Base-by-base conservation (phyloP, 768 basidiomycete species). In the Pulveroboletus ravenelii region DNA sequence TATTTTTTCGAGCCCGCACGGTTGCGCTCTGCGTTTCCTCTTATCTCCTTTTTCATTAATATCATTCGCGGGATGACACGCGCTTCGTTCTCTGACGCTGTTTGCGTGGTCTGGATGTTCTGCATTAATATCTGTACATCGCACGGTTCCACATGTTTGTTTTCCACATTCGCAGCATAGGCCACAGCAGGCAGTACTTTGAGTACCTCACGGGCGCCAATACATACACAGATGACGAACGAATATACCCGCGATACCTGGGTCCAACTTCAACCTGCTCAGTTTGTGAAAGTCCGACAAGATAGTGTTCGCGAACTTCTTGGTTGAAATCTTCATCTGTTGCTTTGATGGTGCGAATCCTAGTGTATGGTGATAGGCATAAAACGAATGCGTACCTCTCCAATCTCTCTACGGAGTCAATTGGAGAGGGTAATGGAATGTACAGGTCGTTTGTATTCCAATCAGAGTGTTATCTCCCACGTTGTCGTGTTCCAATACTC, bases 41-140 rank as follows among this genome's bases (percentile, higher is more conserved):
- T 30, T 23, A 6, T 41, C 23, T 29, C 18, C 17, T 31, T 51
- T 23, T 38, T 52, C 40, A 8, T 47, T 40, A 52, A 48, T 18
- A 43, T 57, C 46, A 40, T 45, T 29, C 29, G 41, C 52, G 47
- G 38, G 29, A 40, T 47, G 54, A 29, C 25, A 43, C 48, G 35
- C 47, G 42, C 37, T 63, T 58, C 54, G 59, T 55, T 58, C 34
- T 61, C 56, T 59, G 65, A 60, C 52, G 45, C 45, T 62, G 54
- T 55, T 56, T 42, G 63, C 61, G 47, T 39, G 61, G 54, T 57
- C 54, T 47, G 55, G 52, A 55, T 67, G 61, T 65, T 52, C 55
- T 54, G 52, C 67, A 54, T 46, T 69, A 67, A 67, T 60, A 53
- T 61, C 52, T 62, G 53, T 59, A 53, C 53, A 59, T 57, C 52